Percentiles rank a stretch among this genome's conserved stretches.
Conservation (phyloP, 176 grass and related monocot genomes). For the Musa schizocarpa region DNA sequence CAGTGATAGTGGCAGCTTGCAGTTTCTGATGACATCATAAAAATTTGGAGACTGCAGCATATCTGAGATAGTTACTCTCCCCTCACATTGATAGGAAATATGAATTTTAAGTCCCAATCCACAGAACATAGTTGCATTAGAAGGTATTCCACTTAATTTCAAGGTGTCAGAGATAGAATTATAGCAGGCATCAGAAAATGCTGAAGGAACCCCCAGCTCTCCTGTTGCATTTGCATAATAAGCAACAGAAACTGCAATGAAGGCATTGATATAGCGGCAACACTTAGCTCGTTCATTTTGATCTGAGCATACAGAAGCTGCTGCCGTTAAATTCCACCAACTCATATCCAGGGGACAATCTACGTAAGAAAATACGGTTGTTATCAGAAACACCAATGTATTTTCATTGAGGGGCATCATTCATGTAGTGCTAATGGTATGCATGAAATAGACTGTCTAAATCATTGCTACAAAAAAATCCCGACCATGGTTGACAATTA, state of each 20-base stretch:
- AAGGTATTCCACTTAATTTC: constrained; percentile 44
- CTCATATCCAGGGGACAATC: constrained; percentile 86
- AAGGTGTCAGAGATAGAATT: constrained; percentile 52
- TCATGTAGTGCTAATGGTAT: not conserved
- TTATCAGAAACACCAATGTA: not conserved
- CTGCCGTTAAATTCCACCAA: constrained; percentile 60
- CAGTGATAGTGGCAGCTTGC: constrained; percentile 41
- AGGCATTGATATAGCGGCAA: constrained; percentile 90
- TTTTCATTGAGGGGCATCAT: not conserved
- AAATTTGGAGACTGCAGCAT: constrained; percentile 80
- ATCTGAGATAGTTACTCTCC: constrained; percentile 64
- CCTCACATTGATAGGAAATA: constrained; percentile 65
- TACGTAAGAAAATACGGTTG: constrained; percentile 24
- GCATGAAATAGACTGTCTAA: not conserved
- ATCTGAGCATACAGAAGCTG: constrained; percentile 67
- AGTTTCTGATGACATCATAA: constrained; percentile 54
- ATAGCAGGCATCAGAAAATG: constrained; percentile 50
- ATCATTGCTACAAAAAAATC: no score
- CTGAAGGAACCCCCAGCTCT: constrained; percentile 58
- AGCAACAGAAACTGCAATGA: constrained; percentile 65
- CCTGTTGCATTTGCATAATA: constrained; percentile 59
- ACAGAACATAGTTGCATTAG: constrained; percentile 50
- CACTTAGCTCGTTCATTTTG: constrained; percentile 53
- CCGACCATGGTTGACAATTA: no score
- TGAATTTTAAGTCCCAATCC: constrained; percentile 80